Percentiles rank a stretch among this genome's conserved stretches.
Evolutionary conservation across 2,329 filamentous ascomycete species (phyloP).

Genomic region (Coniochaeta sp.): DNA sequence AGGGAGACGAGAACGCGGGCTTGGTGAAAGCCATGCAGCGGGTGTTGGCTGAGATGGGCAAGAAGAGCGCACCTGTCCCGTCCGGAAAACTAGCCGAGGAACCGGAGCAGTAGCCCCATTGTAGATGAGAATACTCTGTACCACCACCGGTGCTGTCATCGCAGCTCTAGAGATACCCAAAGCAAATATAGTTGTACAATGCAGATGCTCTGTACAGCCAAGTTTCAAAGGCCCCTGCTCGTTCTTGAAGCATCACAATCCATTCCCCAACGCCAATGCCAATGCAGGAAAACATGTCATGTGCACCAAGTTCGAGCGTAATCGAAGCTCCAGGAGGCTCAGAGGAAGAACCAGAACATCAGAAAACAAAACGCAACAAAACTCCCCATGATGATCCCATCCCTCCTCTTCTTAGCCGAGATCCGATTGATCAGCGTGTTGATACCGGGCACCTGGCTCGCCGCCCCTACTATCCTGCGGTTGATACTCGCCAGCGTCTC

Average conservation of each 20-base stretch:
- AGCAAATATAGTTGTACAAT: background rate
- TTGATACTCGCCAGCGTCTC: constrained; percentile 87
- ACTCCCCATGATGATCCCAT: constrained; percentile 84
- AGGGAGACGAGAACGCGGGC: constrained; percentile 57
- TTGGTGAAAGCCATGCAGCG: constrained; percentile 57
- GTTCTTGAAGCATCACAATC: background rate
- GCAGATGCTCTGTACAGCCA: background rate
- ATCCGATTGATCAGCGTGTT: constrained; percentile 90
- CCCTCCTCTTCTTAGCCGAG: constrained; percentile 87
- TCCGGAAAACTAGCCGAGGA: constrained; percentile 4
- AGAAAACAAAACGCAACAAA: constrained; percentile 93
- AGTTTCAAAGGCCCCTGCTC: background rate
- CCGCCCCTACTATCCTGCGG: constrained; percentile 79
- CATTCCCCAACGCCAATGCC: constrained; percentile 1
- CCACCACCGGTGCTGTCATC: background rate
- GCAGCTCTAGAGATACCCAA: constrained; percentile 2
- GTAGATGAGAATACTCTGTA: background rate
- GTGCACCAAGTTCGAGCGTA: background rate
- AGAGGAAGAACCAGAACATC: constrained; percentile 73
- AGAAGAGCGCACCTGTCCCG: constrained; percentile 13
- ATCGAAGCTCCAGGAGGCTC: constrained; percentile 3
- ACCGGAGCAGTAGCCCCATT: background rate
- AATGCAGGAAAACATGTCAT: background rate
- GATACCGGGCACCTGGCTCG: constrained; percentile 85
- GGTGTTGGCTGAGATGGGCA: constrained; percentile 51